Conservation (phyloP, 2,329 filamentous ascomycete genomes). For the Nakataea oryzae region DNA sequence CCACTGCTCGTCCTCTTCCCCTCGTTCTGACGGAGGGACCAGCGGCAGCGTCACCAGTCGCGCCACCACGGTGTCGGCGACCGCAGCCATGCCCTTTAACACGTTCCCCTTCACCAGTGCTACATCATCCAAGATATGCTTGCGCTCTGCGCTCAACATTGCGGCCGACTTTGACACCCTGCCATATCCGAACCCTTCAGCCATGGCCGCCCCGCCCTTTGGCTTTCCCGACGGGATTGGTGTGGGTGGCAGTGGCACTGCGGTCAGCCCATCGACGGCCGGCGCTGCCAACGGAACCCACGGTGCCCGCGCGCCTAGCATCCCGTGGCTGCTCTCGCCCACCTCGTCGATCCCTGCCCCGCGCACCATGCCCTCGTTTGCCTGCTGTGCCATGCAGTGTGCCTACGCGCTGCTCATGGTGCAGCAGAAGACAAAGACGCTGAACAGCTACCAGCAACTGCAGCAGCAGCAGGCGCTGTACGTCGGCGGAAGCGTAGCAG, state of each 20-base stretch:
- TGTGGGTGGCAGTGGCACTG: not conserved
- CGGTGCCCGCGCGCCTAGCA: constrained; percentile 7
- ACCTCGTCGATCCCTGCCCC: constrained; percentile 26
- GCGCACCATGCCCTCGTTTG: constrained; percentile 33
- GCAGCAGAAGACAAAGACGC: constrained; percentile 26
- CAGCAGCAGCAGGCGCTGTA: constrained; percentile 9
- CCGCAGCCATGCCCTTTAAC: not conserved
- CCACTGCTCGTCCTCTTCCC: not conserved
- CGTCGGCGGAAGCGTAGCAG: not conserved
- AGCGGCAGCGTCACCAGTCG: not conserved
- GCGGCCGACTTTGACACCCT: constrained; percentile 32
- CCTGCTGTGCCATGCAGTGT: constrained; percentile 34
- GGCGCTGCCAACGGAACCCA: not conserved
- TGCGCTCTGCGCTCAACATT: constrained; percentile 36
- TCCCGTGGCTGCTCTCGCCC: constrained; percentile 20
- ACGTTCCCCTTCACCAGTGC: constrained; percentile 30
- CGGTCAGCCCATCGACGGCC: not conserved
- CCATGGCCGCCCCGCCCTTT: not conserved
- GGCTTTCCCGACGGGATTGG: not conserved
- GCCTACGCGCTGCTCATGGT: constrained; percentile 32
- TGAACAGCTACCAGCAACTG: constrained; percentile 18
- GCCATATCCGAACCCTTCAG: constrained; percentile 32
- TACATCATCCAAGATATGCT: constrained; percentile 35
- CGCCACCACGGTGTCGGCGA: constrained; percentile 5
- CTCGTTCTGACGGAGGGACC: not conserved